phyloP scores from a whole-genome alignment of 805 yeast species.

The Candida yuanshanica region DNA sequence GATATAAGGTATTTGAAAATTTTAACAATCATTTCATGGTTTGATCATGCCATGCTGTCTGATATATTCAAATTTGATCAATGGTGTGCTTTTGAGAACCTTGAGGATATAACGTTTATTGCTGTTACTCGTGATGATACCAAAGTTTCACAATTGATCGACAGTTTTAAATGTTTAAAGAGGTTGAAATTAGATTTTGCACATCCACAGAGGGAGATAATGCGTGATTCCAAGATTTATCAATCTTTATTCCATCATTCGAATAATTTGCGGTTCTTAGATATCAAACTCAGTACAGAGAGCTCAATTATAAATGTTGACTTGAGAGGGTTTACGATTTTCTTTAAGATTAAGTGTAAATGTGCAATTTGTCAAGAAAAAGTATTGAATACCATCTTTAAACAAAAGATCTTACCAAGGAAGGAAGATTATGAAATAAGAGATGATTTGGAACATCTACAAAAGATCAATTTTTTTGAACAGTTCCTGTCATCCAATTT shows the following conservation, averaged over 20 bases:
- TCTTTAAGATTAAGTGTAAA: slow-evolving; percentile 13
- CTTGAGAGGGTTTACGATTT: slow-evolving; percentile 11
- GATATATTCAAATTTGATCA: slow-evolving; percentile 31
- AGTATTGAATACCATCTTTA: slow-evolving; percentile 27
- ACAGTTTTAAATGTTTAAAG: slow-evolving; percentile 26
- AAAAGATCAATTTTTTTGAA: slow-evolving; percentile 31
- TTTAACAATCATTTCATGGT: slow-evolving; percentile 39
- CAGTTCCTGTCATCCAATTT: slow-evolving; percentile 30
- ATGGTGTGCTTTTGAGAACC: slow-evolving; percentile 29
- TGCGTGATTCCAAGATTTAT: slow-evolving; percentile 28
- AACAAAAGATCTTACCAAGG: slow-evolving; percentile 28
- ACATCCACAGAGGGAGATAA: slow-evolving; percentile 28
- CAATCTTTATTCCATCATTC: slow-evolving; percentile 28
- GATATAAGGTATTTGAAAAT: slow-evolving; percentile 30
- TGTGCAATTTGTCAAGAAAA: slow-evolving; percentile 16
- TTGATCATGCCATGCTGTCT: slow-evolving; percentile 28
- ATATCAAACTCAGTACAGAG: slow-evolving; percentile 26
- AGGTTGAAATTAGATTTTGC: slow-evolving; percentile 36
- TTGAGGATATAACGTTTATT: slow-evolving; percentile 36
- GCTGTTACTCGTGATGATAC: slow-evolving; percentile 29
- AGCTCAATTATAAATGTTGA: slow-evolving; percentile 17
- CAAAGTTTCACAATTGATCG: slow-evolving; percentile 27
- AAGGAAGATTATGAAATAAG: slow-evolving; percentile 24
- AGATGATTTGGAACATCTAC: slow-evolving; percentile 25
- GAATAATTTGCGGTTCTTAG: slow-evolving; percentile 32